phyloP scores from a whole-genome alignment of 257 asterid species.

The Solanum paucissectum region DNA sequence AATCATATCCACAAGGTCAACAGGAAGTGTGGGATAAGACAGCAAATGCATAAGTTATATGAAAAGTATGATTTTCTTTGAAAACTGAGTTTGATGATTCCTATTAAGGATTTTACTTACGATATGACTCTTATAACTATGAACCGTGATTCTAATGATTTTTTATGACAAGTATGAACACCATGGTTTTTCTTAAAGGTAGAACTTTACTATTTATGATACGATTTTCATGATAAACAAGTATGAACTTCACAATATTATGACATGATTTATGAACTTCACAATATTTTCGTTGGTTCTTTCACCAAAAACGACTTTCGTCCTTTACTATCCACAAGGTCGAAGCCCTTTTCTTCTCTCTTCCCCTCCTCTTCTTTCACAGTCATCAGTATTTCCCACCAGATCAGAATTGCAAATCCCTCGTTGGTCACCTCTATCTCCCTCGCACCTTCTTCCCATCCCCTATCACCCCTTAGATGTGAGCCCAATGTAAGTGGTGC shows the following conservation, averaged over 20 bases:
- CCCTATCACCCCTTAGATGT: too few relatives aligned
- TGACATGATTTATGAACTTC: neutral
- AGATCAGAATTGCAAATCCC: too few relatives aligned
- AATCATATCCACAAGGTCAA: neutral
- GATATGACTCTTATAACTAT: neutral
- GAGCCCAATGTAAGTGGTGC: too few relatives aligned
- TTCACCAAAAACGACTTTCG: neutral
- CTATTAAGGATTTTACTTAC: neutral
- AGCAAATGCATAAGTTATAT: neutral
- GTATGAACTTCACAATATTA: neutral
- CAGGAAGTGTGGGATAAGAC: neutral
- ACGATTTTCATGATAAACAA: too few relatives aligned
- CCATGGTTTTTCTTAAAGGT: neutral
- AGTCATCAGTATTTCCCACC: too few relatives aligned
- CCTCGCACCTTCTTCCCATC: too few relatives aligned
- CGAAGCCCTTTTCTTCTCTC: too few relatives aligned
- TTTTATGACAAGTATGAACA: neutral
- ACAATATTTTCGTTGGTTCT: neutral
- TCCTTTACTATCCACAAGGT: neutral
- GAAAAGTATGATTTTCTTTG: neutral
- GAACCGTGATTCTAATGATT: neutral
- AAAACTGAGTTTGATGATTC: neutral
- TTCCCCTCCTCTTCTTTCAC: too few relatives aligned
- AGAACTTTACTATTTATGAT: neutral
- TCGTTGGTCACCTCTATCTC: too few relatives aligned